Base-by-base conservation (phyloP, 164 flowering plant species). In the Cinnamomum chago region DNA sequence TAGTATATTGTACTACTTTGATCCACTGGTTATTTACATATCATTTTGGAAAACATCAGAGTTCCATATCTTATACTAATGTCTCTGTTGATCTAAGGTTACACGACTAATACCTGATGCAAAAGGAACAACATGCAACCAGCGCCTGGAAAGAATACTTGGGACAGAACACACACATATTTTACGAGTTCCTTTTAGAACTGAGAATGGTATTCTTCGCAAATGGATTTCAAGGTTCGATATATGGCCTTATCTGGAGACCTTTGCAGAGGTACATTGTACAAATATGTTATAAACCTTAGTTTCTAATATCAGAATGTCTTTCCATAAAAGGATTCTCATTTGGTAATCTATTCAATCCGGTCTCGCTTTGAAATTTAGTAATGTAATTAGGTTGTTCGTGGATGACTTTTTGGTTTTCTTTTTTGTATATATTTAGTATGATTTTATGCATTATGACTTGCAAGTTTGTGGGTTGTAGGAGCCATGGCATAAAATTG, bases 181-280 rank as follows among this genome's bases (percentile, higher is more conserved):
- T 68, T 75, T 95, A 79, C 88, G 99, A 30, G 94, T 95, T 67
- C 99, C 99, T 66, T 95, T 95, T 79, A 86, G 93, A 77, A 85
- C 89, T 27, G 93, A 93, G 64, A 84, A 90, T 50, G 99, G 99
- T 62, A 83, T 95, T 82, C 95, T 95, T 69, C 93, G 84, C 55
- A 81, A 95, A 77, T 95, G 99, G 99, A 90, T 95, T 67, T 95
- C 99, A 75, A 89, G 99, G 79, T 95, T 95, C 79, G 99, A 95
- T 78, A 92, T 95, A 18, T 95, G 99, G 99, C 99, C 99, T 71
- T 95, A 95, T 72, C 83, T 93, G 70, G 99, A 95, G 90, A 86
- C 84, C 14, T 95, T 85, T 82, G 75, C 98, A 20, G 83, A 87
- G 98, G 99, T 93, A 88, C 77, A 51, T 5, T 70, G n/a, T 67